Percentiles rank a stretch among this genome's conserved stretches.
Conservation (phyloP, 768 basidiomycete genomes). For the Austroboletus eburneus region DNA sequence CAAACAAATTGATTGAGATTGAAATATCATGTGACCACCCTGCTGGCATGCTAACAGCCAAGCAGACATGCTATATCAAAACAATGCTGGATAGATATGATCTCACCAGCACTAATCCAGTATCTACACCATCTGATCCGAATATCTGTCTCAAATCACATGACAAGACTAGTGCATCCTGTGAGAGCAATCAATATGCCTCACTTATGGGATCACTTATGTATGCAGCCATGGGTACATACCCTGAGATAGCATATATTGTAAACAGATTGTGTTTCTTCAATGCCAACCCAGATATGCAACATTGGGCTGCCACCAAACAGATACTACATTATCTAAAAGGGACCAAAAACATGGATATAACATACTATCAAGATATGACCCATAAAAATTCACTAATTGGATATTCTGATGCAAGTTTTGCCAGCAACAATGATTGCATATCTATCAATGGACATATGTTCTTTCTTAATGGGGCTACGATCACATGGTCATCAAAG, state of each 20-base stretch:
- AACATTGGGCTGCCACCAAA: not conserved
- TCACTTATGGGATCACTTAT: not conserved
- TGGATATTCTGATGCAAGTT: not conserved
- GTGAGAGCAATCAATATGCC: not conserved
- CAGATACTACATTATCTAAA: not conserved
- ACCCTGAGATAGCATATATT: not conserved
- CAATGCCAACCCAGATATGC: not conserved
- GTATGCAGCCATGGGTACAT: not conserved
- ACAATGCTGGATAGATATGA: not conserved
- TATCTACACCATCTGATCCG: not conserved
- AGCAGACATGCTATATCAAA: not conserved
- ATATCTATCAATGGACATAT: not conserved
- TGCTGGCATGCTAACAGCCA: not conserved
- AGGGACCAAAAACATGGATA: not conserved
- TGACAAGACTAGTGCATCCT: not conserved
- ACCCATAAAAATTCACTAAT: not conserved
- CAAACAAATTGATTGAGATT: not conserved
- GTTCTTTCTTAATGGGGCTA: not conserved
- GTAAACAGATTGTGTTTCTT: not conserved
- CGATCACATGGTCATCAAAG: not conserved
- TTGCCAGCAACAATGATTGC: not conserved
- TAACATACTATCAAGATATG: not conserved
- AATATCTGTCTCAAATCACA: not conserved
- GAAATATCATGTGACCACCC: not conserved
- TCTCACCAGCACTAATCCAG: not conserved